Conservation (phyloP, 2,329 filamentous ascomycete species). For the Zopfia rhizophila region DNA sequence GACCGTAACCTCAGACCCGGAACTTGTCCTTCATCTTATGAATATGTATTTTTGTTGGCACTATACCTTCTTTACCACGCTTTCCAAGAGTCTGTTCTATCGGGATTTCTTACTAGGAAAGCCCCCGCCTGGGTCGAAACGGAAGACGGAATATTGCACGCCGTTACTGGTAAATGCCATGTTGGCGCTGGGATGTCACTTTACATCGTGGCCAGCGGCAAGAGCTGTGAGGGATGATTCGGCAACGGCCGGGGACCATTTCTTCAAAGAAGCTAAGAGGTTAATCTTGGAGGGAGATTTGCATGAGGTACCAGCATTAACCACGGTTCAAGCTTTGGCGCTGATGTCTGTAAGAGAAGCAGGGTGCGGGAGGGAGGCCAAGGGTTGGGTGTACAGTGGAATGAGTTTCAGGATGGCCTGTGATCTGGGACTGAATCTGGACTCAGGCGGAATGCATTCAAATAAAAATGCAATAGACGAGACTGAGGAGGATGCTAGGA, state of each 20-base stretch:
- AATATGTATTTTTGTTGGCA: slow-evolving; percentile 99
- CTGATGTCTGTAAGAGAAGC: slow-evolving; percentile 97
- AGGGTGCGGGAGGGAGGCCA: slow-evolving; percentile 91
- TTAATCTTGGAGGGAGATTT: slow-evolving; percentile 91
- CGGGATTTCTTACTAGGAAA: slow-evolving; percentile 82
- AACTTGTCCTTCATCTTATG: slow-evolving; percentile 85
- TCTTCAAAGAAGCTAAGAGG: slow-evolving; percentile 92
- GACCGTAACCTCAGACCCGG: slow-evolving; percentile 79
- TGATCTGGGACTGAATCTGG: slow-evolving; percentile 90
- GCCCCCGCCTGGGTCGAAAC: slow-evolving; percentile 58
- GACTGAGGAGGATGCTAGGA: slow-evolving; percentile 85
- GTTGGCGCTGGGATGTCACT: slow-evolving; percentile 91
- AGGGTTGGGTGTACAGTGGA: slow-evolving; percentile 97
- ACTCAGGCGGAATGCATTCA: slow-evolving; percentile 73
- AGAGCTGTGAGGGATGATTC: slow-evolving; percentile 77
- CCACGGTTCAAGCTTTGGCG: slow-evolving; percentile 91
- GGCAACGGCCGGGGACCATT: slow-evolving; percentile 91
- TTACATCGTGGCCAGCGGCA: slow-evolving; percentile 79
- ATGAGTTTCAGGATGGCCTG: slow-evolving; percentile 99
- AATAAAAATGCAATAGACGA: slow-evolving; percentile 72
- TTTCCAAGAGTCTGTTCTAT: slow-evolving; percentile 88
- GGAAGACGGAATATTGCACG: slow-evolving; percentile 81
- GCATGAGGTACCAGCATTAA: slow-evolving; percentile 86
- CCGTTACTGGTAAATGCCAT: slow-evolving; percentile 92
- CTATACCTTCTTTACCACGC: slow-evolving; percentile 92